Evolutionary conservation across 805 yeast species (phyloP).

Genomic region (Candida boleticola): DNA sequence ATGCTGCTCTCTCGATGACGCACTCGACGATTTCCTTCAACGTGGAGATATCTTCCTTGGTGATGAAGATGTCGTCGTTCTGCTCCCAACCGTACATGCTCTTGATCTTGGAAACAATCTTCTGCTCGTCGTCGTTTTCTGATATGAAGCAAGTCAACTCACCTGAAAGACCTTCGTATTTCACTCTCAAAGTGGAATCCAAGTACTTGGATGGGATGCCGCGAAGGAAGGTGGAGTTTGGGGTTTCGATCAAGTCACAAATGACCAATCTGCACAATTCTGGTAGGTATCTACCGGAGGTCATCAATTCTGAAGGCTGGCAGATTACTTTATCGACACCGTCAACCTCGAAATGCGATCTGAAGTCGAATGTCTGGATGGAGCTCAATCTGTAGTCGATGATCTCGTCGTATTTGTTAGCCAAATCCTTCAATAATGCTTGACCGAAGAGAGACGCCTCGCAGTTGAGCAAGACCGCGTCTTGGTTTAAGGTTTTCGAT

Average conservation of each 20-base stretch:
- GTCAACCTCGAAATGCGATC: constrained; percentile 29
- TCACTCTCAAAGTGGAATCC: constrained; percentile 5
- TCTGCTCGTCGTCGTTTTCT: constrained; percentile 23
- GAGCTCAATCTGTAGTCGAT: constrained; percentile 34
- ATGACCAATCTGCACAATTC: constrained; percentile 49
- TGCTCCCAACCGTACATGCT: constrained; percentile 21
- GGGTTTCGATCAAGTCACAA: constrained; percentile 26
- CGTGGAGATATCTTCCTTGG: constrained; percentile 22
- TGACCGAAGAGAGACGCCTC: constrained; percentile 58
- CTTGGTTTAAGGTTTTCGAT: constrained; percentile 14
- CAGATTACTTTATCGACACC: constrained; percentile 27
- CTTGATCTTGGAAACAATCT: constrained; percentile 18
- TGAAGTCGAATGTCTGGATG: constrained; percentile 11
- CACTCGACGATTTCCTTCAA: constrained; percentile 31
- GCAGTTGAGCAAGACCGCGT: constrained; percentile 39
- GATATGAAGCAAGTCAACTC: constrained; percentile 39
- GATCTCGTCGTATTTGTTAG: constrained; percentile 39
- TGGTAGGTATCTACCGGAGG: constrained; percentile 56
- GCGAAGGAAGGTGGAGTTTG: constrained; percentile 23
- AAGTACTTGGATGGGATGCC: constrained; percentile 12
- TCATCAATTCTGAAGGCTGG: constrained; percentile 57
- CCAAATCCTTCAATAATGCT: constrained; percentile 20
- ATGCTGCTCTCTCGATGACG: constrained; percentile 46
- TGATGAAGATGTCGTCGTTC: constrained; percentile 11
- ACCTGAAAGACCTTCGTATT: constrained; percentile 38